phyloP scores from a whole-genome alignment of 768 basidiomycete species.

The Lactarius trivialis region DNA sequence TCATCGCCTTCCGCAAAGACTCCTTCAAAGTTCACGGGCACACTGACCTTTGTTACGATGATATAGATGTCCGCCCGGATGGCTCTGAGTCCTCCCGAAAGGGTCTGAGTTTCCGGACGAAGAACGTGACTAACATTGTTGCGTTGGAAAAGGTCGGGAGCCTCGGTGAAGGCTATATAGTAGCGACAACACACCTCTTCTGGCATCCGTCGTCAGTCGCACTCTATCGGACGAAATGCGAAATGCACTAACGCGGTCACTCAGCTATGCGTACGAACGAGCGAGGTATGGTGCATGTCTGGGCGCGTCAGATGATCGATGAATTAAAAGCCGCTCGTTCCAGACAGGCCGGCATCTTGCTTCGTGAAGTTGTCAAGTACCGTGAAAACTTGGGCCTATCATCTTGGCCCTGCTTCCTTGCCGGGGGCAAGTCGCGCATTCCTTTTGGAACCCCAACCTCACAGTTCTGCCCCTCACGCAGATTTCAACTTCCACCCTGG shows the following conservation, averaged over 20 bases:
- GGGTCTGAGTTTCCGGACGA: slow-evolving; percentile 63
- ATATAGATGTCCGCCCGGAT: slow-evolving; percentile 42
- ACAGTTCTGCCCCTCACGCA: slow-evolving; percentile 26
- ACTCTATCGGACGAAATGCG: background rate
- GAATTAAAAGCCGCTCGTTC: background rate
- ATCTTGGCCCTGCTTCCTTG: slow-evolving; percentile 74
- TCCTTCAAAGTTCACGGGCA: slow-evolving; percentile 43
- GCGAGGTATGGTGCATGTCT: slow-evolving; percentile 43
- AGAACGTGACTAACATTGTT: slow-evolving; percentile 73
- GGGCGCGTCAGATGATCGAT: background rate
- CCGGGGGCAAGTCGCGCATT: slow-evolving; percentile 56
- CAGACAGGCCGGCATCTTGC: slow-evolving; percentile 73
- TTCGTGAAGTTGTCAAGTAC: slow-evolving; percentile 57
- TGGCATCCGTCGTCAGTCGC: slow-evolving; percentile 80
- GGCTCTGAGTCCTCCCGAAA: slow-evolving; percentile 33
- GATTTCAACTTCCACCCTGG: slow-evolving; percentile 89
- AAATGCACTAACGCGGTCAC: background rate
- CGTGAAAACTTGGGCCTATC: slow-evolving; percentile 37
- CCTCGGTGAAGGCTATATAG: slow-evolving; percentile 49
- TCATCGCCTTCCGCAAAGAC: slow-evolving; percentile 63
- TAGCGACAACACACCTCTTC: slow-evolving; percentile 90
- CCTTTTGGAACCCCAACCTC: background rate
- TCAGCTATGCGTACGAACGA: slow-evolving; percentile 76
- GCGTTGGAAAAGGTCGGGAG: slow-evolving; percentile 46
- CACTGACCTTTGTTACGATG: slow-evolving; percentile 62